A percentile compares a stretch with the other conserved stretches of the same genome.
phyloP scores from a whole-genome alignment of 495 filamentous ascomycete genomes.

The Lepidopterella palustris region DNA sequence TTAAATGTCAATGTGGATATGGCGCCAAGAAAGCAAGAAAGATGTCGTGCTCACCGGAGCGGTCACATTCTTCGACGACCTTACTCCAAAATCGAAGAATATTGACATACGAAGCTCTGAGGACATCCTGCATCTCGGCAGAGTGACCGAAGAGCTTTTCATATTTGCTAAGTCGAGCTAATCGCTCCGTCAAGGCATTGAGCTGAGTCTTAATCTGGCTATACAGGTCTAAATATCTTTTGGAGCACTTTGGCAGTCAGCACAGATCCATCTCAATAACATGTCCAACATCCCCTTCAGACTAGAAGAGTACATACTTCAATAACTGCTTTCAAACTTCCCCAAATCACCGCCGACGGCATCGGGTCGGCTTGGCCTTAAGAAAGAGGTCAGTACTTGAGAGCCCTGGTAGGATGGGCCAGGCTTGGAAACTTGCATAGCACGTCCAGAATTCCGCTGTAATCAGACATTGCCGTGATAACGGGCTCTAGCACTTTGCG shows the following conservation, averaged over 20 bases:
- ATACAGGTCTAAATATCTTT: neutral
- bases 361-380: slow-evolving; percentile 1
- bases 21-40: neutral
- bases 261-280: neutral
- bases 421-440: neutral
- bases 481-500: neutral
- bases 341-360: slow-evolving; percentile 4
- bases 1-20: too few relatives aligned
- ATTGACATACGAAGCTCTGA: neutral
- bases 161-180: neutral
- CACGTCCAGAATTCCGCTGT: neutral
- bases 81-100: slow-evolving; percentile 4
- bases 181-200: neutral
- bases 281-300: neutral
- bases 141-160: slow-evolving; percentile 3
- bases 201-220: slow-evolving; percentile 1
- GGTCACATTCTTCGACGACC: neutral
- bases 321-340: neutral
- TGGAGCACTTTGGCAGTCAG: neutral
- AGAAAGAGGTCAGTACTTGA: neutral
- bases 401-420: neutral
- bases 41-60: neutral
- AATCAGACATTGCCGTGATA: neutral
- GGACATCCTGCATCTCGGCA: neutral
- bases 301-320: neutral